phyloP scores from a whole-genome alignment of 106 monocot species.

The Gastrodia elata region DNA sequence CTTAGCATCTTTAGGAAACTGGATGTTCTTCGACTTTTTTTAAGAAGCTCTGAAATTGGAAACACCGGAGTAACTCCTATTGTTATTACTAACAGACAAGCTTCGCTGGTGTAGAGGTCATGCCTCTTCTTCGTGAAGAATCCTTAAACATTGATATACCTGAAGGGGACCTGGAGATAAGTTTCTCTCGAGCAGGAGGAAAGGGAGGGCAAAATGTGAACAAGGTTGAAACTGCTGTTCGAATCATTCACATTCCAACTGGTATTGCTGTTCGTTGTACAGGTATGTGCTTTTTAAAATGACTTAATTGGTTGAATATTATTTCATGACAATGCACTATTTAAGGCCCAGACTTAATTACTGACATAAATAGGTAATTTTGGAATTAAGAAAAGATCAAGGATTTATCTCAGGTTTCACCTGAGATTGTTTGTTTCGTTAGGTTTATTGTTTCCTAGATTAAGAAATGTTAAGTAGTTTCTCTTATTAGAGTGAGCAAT shows the following conservation, averaged over 20 bases:
- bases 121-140: slow-evolving; percentile 95
- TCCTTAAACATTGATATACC: slow-evolving; percentile 81
- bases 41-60: neutral
- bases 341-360: neutral
- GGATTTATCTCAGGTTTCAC: neutral
- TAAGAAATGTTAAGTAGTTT: neutral
- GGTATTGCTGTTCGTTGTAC: slow-evolving; percentile 88
- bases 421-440: neutral
- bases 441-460: neutral
- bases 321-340: neutral
- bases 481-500: neutral
- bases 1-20: neutral
- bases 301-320: neutral
- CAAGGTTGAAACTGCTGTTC: slow-evolving; percentile 96
- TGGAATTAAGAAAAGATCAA: neutral
- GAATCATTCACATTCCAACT: slow-evolving; percentile 87
- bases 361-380: neutral
- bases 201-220: slow-evolving; percentile 99
- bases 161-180: slow-evolving; percentile 89
- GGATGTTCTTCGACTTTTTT: neutral
- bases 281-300: slow-evolving; percentile 33
- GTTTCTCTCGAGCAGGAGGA: slow-evolving; percentile 74
- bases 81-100: slow-evolving; percentile 46
- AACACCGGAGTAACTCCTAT: neutral
- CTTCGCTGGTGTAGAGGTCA: slow-evolving; percentile 93